Evolutionary conservation across 768 basidiomycete genomes (phyloP).

Genomic region (Podaxis rugospora): DNA sequence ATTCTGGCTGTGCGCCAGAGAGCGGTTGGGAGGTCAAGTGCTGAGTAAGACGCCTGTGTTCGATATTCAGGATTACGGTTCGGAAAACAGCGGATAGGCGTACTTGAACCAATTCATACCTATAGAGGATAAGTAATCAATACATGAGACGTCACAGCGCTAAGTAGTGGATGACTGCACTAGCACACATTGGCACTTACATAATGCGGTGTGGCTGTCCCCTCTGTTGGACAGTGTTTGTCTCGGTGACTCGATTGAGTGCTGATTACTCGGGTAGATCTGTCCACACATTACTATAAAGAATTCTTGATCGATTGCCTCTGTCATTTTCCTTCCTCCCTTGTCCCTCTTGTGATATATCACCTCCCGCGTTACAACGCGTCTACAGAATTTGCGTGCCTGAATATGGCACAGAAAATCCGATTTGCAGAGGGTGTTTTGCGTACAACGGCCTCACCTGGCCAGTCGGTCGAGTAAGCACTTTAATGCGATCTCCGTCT

Average conservation of each 20-base stretch:
- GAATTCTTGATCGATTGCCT: neutral
- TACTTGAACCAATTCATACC: conserved; percentile 20
- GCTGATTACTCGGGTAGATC: neutral
- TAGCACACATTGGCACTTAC: neutral
- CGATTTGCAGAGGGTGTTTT: conserved; percentile 46
- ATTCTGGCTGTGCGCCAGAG: conserved; percentile 33
- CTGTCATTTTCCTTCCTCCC: neutral
- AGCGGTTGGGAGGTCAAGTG: neutral
- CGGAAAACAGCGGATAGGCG: neutral
- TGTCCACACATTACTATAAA: neutral
- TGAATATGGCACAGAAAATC: conserved; percentile 48
- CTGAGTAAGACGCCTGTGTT: neutral
- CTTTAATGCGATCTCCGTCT: conserved; percentile 10
- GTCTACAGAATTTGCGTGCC: neutral
- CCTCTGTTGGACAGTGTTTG: neutral
- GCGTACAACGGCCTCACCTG: conserved; percentile 48
- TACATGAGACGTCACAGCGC: conserved; percentile 8
- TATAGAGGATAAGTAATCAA: neutral
- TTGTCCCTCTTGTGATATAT: neutral
- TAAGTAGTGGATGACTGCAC: neutral
- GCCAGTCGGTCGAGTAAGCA: conserved; percentile 45
- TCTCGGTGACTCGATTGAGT: neutral
- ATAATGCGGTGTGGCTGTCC: neutral
- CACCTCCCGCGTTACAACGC: neutral
- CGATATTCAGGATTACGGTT: neutral